Evolutionary conservation across 1,139 yeast genomes (phyloP).

Genomic region (Yamadazyma sp.): DNA sequence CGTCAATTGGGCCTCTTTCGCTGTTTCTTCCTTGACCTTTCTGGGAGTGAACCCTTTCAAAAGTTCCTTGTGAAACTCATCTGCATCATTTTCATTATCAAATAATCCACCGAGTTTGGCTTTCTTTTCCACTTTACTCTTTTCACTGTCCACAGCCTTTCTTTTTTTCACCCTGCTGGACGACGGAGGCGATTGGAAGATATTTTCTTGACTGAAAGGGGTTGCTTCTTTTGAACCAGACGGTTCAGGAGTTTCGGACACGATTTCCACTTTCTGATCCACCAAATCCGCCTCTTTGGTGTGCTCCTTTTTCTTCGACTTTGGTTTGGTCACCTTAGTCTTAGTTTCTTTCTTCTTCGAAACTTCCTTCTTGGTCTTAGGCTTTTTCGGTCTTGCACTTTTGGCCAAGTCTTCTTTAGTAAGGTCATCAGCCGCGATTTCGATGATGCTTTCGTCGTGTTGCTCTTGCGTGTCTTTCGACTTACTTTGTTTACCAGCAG

Average conservation of each 20-base stretch:
- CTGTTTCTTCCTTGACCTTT: slow-evolving; percentile 3
- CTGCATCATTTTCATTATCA: slow-evolving; percentile 15
- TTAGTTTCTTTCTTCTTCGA: slow-evolving; percentile 4
- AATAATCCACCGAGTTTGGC: slow-evolving; percentile 10
- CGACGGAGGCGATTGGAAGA: slow-evolving; percentile 35
- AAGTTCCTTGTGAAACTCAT: slow-evolving; percentile 8
- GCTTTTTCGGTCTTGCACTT: neutral
- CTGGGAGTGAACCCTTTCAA: slow-evolving; percentile 5
- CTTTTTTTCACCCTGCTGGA: slow-evolving; percentile 5
- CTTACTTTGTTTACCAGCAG: too few relatives aligned
- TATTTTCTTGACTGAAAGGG: slow-evolving; percentile 39
- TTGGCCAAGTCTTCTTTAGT: too few relatives aligned
- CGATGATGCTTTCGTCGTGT: neutral
- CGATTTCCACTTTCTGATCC: neutral
- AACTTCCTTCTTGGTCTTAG: neutral
- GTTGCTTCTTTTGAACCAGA: slow-evolving; percentile 6
- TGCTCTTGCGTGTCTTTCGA: neutral
- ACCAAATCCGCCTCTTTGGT: neutral
- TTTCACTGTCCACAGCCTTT: neutral
- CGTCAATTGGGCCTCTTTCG: neutral
- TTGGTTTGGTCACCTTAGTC: neutral
- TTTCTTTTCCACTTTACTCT: slow-evolving; percentile 5
- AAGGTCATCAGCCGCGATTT: neutral
- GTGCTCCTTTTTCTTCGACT: slow-evolving; percentile 5
- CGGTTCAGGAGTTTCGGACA: slow-evolving; percentile 1